Percentiles rank a stretch among this genome's conserved stretches.
Conservation (phyloP, 495 filamentous ascomycete genomes). For the Penicillium cinerascens region DNA sequence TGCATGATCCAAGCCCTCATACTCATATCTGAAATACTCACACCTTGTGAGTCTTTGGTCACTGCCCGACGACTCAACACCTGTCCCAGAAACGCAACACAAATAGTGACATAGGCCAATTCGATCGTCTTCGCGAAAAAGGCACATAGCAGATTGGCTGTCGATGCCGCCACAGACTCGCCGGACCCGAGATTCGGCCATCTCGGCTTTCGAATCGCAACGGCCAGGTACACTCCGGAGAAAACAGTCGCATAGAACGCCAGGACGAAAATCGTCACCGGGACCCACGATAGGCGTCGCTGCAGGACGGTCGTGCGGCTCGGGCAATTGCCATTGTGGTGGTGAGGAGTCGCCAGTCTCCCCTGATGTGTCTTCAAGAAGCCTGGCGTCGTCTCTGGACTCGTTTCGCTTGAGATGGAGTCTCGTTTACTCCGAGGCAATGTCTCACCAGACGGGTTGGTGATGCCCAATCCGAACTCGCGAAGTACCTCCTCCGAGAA, state of each 20-base stretch:
- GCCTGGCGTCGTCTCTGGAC: slow-evolving; percentile 3
- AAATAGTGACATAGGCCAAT: slow-evolving; percentile 71
- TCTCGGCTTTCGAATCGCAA: slow-evolving; percentile 55
- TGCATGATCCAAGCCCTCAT: slow-evolving; percentile 62
- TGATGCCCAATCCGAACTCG: slow-evolving; percentile 24
- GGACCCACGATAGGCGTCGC: slow-evolving; percentile 53
- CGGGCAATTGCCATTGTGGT: slow-evolving; percentile 16
- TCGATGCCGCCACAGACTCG: slow-evolving; percentile 48
- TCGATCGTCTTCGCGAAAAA: slow-evolving; percentile 72
- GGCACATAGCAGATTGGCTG: slow-evolving; percentile 58
- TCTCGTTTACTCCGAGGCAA: slow-evolving; percentile 7
- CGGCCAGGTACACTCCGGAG: slow-evolving; percentile 59
- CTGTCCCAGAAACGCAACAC: slow-evolving; percentile 71
- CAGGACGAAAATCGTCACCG: slow-evolving; percentile 53
- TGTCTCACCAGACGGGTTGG: slow-evolving; percentile 8
- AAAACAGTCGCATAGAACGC: slow-evolving; percentile 64
- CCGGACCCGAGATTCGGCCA: slow-evolving; percentile 51
- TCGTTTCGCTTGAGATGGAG: slow-evolving; percentile 6
- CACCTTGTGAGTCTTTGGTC: slow-evolving; percentile 49
- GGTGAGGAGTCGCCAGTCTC: slow-evolving; percentile 1
- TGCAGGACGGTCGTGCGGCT: slow-evolving; percentile 23
- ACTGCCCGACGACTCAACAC: slow-evolving; percentile 63
- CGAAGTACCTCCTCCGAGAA: slow-evolving; percentile 20
- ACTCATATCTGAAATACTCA: slow-evolving; percentile 68
- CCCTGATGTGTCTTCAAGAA: slow-evolving; percentile 15